Evolutionary conservation across 2,329 filamentous ascomycete species (phyloP), one percentile per base, ranked within the genome.

Genomic region (Ciborinia camelliae): DNA sequence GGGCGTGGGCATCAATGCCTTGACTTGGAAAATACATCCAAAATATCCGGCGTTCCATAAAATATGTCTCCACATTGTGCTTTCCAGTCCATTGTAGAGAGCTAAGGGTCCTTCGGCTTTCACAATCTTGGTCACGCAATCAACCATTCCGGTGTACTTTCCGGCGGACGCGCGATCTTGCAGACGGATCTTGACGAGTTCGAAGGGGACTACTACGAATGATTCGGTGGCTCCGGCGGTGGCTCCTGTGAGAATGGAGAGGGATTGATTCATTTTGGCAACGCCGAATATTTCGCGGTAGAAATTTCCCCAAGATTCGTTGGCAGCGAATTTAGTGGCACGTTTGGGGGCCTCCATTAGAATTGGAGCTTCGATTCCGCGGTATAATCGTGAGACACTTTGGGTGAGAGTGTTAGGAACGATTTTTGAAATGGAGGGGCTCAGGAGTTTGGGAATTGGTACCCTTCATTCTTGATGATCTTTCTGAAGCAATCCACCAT

Each of bases 401-500:
- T 37, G 4, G 2, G 28, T 10, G 9, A 37, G 41, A 18, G 20
- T 14, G 4, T 39, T 23, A 59, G 43, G 2, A n/a, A 20, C 4
- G 32, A 30, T 63, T 7, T n/a, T n/a, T n/a, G n/a, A n/a, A n/a
- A n/a, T n/a, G 30, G 23, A 23, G 23, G 60, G 48, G 37, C 48
- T 28, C 15, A 3, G 20, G 15, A n/a, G n/a, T 9, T 37, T 14
- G 4, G 41, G 45, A 32, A 8, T 54, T 72, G 82, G 70, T 86
- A 96, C 92, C 95, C 95, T 82, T 99, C 95, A 77, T 96, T 89
- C 79, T 86, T 90, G 78, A 99, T 86, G 75, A 99, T 99, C 86
- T 99, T 99, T 76, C 86, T 84, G 84, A 99, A 96, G 83, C 94
- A 98, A 80, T 99, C 95, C 66, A 97, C 76, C 92, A 98, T 99